A percentile compares a stretch with the other conserved stretches of the same genome.
These are phyloP conservation scores for Oryza australiensis DNA, from an alignment of 176 grass and related monocot genomes.

Conservation along the genomic window DNA sequence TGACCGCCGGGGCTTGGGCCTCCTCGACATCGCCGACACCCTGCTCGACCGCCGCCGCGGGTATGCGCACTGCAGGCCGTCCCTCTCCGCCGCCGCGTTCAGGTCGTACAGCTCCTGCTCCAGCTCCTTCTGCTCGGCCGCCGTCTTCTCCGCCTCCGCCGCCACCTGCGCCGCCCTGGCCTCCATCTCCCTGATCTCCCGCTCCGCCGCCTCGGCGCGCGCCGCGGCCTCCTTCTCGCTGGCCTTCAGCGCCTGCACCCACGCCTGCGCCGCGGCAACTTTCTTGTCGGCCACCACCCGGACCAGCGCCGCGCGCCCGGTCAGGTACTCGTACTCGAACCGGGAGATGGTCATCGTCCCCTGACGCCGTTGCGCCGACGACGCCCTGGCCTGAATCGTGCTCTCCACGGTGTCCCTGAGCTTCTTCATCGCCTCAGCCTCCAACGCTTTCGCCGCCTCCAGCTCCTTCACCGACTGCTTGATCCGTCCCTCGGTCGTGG, in stretches of 20 bases:
- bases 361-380: background rate
- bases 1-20: constrained; percentile 43
- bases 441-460: constrained; percentile 56
- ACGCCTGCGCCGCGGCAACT: constrained; percentile 71
- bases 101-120: constrained; percentile 55
- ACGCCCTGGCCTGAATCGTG: constrained; percentile 48
- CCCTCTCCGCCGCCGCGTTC: constrained; percentile 40
- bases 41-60: constrained; percentile 48
- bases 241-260: constrained; percentile 64
- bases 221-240: constrained; percentile 61
- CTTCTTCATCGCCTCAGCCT: constrained; percentile 60
- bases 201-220: constrained; percentile 42
- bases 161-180: constrained; percentile 21
- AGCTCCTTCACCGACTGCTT: constrained; percentile 54
- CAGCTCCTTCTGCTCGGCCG: constrained; percentile 27
- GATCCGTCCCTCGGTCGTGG: constrained; percentile 37
- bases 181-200: constrained; percentile 33
- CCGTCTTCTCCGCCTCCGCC: constrained; percentile 32
- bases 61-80: constrained; percentile 28
- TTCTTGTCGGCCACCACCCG: constrained; percentile 76
- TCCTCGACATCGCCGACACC: constrained; percentile 39
- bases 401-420: constrained; percentile 54
- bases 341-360: constrained; percentile 65
- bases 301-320: constrained; percentile 42
- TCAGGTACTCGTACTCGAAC: constrained; percentile 88